Conservation (phyloP, 2,329 filamentous ascomycete species). For the Diplodia intermedia region DNA sequence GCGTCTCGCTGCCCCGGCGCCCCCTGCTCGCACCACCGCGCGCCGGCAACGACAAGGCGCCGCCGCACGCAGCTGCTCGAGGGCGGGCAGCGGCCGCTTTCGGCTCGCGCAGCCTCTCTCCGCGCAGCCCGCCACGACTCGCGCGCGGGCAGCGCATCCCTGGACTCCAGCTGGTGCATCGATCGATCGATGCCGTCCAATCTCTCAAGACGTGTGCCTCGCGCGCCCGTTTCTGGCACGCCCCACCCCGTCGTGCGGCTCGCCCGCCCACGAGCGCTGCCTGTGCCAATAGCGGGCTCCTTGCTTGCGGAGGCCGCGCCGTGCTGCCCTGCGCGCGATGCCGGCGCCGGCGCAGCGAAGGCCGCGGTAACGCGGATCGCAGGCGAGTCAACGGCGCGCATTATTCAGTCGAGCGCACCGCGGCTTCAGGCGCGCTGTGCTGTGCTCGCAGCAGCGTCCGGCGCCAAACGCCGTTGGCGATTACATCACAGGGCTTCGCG, state of each 20-base stretch:
- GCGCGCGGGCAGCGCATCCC: slow-evolving; percentile 26
- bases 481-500: slow-evolving; percentile 32
- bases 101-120: slow-evolving; percentile 29
- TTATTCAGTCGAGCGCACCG: slow-evolving; percentile 23
- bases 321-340: slow-evolving; percentile 3
- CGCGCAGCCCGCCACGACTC: slow-evolving; percentile 24
- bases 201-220: slow-evolving; percentile 27
- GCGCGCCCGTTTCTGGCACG: slow-evolving; percentile 31
- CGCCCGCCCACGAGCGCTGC: slow-evolving; percentile 24
- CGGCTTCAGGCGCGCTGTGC: slow-evolving; percentile 20
- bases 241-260: slow-evolving; percentile 30
- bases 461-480: slow-evolving; percentile 28
- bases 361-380: slow-evolving; percentile 14
- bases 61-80: slow-evolving; percentile 13
- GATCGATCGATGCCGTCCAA: slow-evolving; percentile 32
- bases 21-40: slow-evolving; percentile 18
- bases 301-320: slow-evolving; percentile 20
- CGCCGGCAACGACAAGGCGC: slow-evolving; percentile 26
- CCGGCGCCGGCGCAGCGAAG: slow-evolving; percentile 21
- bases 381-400: slow-evolving; percentile 18
- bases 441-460: slow-evolving; percentile 26
- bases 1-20: neutral
- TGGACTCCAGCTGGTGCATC: slow-evolving; percentile 27
- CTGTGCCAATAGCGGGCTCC: slow-evolving; percentile 14
- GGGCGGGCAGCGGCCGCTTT: slow-evolving; percentile 25